Evolutionary conservation across 257 asterid species (phyloP), one percentile per base, ranked within the genome.

Genomic region (Penstemon newberryi): DNA sequence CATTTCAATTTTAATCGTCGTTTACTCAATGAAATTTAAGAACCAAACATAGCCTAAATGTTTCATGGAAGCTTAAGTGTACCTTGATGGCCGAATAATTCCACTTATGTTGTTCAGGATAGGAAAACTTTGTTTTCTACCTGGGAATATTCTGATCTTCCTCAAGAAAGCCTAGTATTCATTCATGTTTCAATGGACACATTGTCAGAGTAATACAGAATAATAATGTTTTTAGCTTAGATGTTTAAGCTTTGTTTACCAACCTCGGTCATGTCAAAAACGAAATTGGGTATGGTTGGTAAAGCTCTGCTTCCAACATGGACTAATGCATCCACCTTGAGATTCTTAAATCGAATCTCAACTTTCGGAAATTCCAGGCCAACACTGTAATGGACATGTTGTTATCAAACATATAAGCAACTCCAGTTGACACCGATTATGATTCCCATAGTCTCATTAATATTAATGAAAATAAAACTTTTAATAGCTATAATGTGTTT

Each of bases 181-280:
- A 51, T 8, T 9, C 69, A 72, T 76, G 36, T 61, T 63, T 70
- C 60, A 18, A 42, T 12, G 7, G 53, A 67, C 25, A 75, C 50
- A 51, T 58, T n/a, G 67, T 81, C 71, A 71, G 83, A 60, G n/a
- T 46, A 60, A 36, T 25, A 7, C 5, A 53, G 55, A 58, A 60
- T n/a, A 53, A 59, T 64, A 3, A 43, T 50, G 10, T 42, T 44
- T 46, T 36, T 39, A 70, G 60, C 45, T 73, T 38, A 51, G n/a
- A 70, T 57, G 25, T 42, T 18, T 40, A n/a, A 46, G 60, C 56
- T 63, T 55, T 18, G 57, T 39, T 50, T 15, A 46, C 53, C 56
- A 74, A 87, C 95, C 95, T 87, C 95, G 38, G 88, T 67, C 95
- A 78, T 87, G 70, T 87, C 90, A 59, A 81, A 80, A 50, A 87